Evolutionary conservation across 2,329 filamentous ascomycete species (phyloP), one percentile per base, ranked within the genome.

Genomic region (Neofusicoccum cordaticola): DNA sequence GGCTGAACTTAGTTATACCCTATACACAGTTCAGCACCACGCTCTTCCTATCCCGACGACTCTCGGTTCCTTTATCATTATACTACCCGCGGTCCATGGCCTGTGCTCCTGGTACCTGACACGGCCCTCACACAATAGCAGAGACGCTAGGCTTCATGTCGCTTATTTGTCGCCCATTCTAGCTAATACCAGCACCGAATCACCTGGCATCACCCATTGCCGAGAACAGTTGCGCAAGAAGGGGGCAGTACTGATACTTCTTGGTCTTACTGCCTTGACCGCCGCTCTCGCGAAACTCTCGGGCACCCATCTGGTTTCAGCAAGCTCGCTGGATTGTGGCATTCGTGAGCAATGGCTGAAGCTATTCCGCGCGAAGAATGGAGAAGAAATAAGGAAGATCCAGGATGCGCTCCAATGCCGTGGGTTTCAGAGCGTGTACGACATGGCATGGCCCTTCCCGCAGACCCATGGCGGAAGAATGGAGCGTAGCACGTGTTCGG

Each of bases 351-450:
- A 71, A 39, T 90, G 88, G 88, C 74, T 78, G 67, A 63, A 62
- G 4, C 72, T 89, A 64, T 89, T 78, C 68, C 71, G 68, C 0
- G 67, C 69, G 0, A 83, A 85, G 62, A 78, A 89, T 58, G 80
- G 67, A 1, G 66, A 68, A 1, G 71, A 79, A 4, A 82, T 90
- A 63, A 76, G 81, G 45, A 73, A 74, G 2, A 86, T 91, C 64
- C 88, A 91, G 70, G 86, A 90, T 69, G 72, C 79, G 0, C 80
- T 89, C 17, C 69, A 81, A n/a, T 91, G 88, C 76, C 90, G 88
- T 68, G 88, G 88, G 0, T 78, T 89, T 51, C 81, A 80, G 64
- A 80, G 77, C 2, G 71, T 84, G 34, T 73, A 71, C 48, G 86
- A 90, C 69, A 83, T 82, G 64, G 82, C 83, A 0, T 89, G 82